phyloP scores from a whole-genome alignment of 345 rosid species.

The Cardamine chenopodiifolia region DNA sequence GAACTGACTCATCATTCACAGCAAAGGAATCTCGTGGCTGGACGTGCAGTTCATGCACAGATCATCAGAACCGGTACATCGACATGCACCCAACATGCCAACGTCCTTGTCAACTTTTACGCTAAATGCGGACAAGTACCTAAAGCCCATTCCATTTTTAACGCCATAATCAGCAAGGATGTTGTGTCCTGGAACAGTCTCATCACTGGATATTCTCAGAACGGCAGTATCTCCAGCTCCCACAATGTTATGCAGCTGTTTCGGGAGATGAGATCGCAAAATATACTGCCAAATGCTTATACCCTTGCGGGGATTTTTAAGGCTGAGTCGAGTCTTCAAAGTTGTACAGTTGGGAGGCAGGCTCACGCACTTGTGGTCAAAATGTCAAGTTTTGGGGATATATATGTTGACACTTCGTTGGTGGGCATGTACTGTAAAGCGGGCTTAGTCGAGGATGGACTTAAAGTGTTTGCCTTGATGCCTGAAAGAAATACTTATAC shows the following conservation, averaged over 20 bases:
- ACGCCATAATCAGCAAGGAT: conserved; percentile 54
- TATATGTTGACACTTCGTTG: conserved; percentile 80
- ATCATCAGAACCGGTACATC: conserved; percentile 47
- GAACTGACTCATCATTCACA: conserved; percentile 53
- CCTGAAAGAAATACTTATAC: conserved; percentile 62
- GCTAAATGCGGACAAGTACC: conserved; percentile 61
- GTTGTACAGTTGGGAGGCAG: conserved; percentile 54
- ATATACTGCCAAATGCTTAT: conserved; percentile 69
- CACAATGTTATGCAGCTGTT: conserved; percentile 56
- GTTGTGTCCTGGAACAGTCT: conserved; percentile 85
- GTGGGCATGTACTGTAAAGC: conserved; percentile 69
- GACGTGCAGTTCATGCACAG: conserved; percentile 66
- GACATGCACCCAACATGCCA: conserved; percentile 54
- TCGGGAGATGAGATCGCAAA: conserved; percentile 62
- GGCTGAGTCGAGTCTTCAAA: conserved; percentile 52
- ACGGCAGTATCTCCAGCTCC: conserved; percentile 56
- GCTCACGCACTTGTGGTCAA: conserved; percentile 69
- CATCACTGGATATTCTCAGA: conserved; percentile 70
- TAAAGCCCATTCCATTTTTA: conserved; percentile 61
- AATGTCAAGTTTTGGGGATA: conserved; percentile 58
- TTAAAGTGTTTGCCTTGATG: conserved; percentile 64
- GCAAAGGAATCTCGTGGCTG: conserved; percentile 52
- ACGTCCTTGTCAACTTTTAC: conserved; percentile 70
- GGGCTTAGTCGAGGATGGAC: conserved; percentile 56
- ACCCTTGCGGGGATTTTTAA: conserved; percentile 77